A percentile compares a stretch with the other conserved stretches of the same genome.
phyloP scores from a whole-genome alignment of 768 basidiomycete species.

The Nidularia pulvinata region DNA sequence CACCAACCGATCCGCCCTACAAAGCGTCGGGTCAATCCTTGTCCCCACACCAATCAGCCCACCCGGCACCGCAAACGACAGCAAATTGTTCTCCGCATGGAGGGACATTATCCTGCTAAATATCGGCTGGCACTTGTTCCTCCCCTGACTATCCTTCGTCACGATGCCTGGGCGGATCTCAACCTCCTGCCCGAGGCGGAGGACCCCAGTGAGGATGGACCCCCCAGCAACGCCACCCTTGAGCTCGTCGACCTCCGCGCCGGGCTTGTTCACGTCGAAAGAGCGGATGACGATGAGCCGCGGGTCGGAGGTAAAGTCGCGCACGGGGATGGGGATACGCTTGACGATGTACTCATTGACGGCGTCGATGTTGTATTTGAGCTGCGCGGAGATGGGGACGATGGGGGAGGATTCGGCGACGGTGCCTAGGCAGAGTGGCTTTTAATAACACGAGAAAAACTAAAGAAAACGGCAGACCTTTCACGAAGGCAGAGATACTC shows the following conservation, averaged over 20 bases:
- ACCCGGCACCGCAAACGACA: conserved; percentile 96
- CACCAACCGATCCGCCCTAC: conserved; percentile 94
- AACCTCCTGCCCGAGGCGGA: conserved; percentile 89
- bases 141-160: conserved; percentile 89
- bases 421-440: conserved; percentile 61
- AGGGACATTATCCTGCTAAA: conserved; percentile 90
- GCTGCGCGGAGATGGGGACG: conserved; percentile 97
- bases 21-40: conserved; percentile 93
- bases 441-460: background rate
- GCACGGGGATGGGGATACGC: conserved; percentile 91
- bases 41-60: conserved; percentile 99
- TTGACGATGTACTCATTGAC: conserved; percentile 99
- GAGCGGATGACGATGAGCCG: conserved; percentile 98
- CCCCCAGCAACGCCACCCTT: conserved; percentile 99
- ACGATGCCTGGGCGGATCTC: conserved; percentile 98
- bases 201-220: conserved; percentile 90
- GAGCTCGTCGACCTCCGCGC: conserved; percentile 94
- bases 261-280: conserved; percentile 99
- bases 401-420: conserved; percentile 98
- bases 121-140: conserved; percentile 92
- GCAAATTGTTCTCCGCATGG: conserved; percentile 92
- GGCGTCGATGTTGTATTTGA: conserved; percentile 99
- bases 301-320: conserved; percentile 91
- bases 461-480: conserved; percentile 50
- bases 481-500: conserved; percentile 94